A percentile compares a stretch with the other conserved stretches of the same genome.
phyloP scores from a whole-genome alignment of 768 basidiomycete species.

The Panaeolus cyanescens region DNA sequence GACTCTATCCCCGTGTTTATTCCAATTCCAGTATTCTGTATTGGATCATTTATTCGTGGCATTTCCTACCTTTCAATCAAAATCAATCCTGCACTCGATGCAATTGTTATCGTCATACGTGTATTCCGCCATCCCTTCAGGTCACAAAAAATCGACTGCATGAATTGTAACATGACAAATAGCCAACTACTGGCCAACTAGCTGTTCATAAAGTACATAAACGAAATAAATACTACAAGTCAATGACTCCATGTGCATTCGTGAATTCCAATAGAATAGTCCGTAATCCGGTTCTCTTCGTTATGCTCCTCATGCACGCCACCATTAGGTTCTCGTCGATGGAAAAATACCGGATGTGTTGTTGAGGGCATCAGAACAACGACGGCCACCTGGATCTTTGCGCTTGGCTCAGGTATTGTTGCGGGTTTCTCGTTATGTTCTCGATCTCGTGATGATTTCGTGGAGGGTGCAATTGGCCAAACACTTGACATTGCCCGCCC shows the following conservation, averaged over 20 bases:
- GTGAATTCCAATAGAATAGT: constrained; percentile 37
- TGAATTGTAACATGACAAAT: no score
- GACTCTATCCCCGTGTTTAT: background rate
- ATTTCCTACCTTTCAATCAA: no score
- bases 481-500: background rate
- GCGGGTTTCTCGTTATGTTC: constrained; percentile 7
- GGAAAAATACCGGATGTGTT: constrained; percentile 15
- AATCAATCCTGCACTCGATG: no score
- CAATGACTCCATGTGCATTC: constrained; percentile 30
- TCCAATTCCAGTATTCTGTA: no score
- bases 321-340: constrained; percentile 10
- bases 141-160: no score
- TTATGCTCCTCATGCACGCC: constrained; percentile 9
- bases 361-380: constrained; percentile 42
- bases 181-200: background rate
- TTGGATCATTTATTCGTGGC: no score
- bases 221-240: background rate
- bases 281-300: constrained; percentile 14
- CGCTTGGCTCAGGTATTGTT: constrained; percentile 9
- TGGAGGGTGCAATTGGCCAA: background rate
- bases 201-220: background rate
- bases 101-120: no score
- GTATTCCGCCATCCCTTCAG: no score
- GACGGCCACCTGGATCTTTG: constrained; percentile 38
- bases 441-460: background rate